Base-by-base conservation (phyloP, 2,329 filamentous ascomycete species). In the Microdochium trichocladiopsis region DNA sequence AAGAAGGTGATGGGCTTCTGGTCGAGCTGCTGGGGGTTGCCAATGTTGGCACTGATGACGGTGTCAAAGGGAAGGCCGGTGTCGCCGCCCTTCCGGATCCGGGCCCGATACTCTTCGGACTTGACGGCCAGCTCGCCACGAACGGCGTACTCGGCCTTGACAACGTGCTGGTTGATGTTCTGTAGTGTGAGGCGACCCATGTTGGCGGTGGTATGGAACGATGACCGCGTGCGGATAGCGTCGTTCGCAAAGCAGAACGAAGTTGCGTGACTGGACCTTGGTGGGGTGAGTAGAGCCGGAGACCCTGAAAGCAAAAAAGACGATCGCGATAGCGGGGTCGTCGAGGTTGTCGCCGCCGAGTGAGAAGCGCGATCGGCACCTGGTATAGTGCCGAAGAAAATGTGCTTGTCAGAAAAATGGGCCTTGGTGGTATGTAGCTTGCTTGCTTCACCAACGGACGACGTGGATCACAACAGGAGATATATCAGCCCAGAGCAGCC, bases 1-100 rank as follows among this genome's bases (percentile, higher is more conserved):
- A 99, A 96, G 79, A 96, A 99, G 61, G 94, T 99, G 64, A 99
- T 93, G 64, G 94, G 94, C 79, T 97, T 95, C 80, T 99, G 94
- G 74, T 96, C 94, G 57, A 99, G 84, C 74, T 99, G 94, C 73
- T 99, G 94, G 3, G 94, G 94, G 77, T 99, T 99, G 66, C 94
- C 94, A 66, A 99, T 99, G 75, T 99, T 99, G 72, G 94, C 94
- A 57, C 89, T 92, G 74, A 99, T 93, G 71, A 99, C 86, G 55
- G 90, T 81, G 63, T 89, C 79, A 71, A 99, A 99, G 49, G 94
- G 93, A 50, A 97, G 78, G 64, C 69, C 68, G 53, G 64, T 69
- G 60, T 69, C 73, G 10, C 65, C 78, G 61, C 80, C 82, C 57
- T 82, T 79, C 58, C 76, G 74, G 55, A 96, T 77, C 63, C 81